Percentiles rank a stretch among this genome's conserved stretches.
These are phyloP conservation scores for Triticum urartu DNA, from an alignment of 176 grass and related monocot species.

Conservation along the genomic window DNA sequence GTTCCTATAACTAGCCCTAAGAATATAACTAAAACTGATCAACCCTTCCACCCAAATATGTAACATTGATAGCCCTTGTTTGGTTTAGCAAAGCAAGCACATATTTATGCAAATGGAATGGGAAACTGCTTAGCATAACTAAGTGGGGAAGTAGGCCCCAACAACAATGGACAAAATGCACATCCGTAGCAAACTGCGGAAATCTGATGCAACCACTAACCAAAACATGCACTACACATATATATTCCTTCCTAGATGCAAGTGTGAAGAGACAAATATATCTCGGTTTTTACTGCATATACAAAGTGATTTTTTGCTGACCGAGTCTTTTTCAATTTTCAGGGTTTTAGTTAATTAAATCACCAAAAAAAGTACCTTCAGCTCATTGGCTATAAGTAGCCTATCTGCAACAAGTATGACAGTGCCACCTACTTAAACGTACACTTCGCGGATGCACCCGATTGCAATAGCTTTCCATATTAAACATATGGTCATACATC, in stretches of 20 bases:
- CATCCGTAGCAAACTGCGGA: not conserved
- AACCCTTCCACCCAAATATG: not conserved
- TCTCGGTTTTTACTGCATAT: not conserved
- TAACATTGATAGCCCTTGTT: not conserved
- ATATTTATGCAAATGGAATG: conserved; percentile 11
- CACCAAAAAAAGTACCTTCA: not conserved
- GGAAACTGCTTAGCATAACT: conserved; percentile 22
- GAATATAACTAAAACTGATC: not conserved
- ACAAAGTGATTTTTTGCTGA: not conserved
- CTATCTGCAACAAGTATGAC: not conserved
- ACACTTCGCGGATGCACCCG: not conserved
- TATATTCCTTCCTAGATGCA: not conserved
- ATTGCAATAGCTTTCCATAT: not conserved
- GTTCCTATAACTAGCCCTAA: not conserved
- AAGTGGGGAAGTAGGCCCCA: conserved; percentile 25
- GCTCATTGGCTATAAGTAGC: not conserved
- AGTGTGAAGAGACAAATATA: not conserved
- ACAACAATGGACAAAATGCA: conserved; percentile 20
- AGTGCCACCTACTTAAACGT: not conserved
- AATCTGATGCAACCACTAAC: conserved; percentile 16
- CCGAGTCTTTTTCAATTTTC: not conserved
- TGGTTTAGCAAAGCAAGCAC: not conserved
- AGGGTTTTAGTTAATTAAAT: not conserved
- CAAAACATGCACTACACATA: not conserved
- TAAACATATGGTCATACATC: not conserved